A percentile compares a stretch with the other conserved stretches of the same genome.
Evolutionary conservation across 352 stramenopile genomes (phyloP).

Genomic region (Pythium diclinum): DNA sequence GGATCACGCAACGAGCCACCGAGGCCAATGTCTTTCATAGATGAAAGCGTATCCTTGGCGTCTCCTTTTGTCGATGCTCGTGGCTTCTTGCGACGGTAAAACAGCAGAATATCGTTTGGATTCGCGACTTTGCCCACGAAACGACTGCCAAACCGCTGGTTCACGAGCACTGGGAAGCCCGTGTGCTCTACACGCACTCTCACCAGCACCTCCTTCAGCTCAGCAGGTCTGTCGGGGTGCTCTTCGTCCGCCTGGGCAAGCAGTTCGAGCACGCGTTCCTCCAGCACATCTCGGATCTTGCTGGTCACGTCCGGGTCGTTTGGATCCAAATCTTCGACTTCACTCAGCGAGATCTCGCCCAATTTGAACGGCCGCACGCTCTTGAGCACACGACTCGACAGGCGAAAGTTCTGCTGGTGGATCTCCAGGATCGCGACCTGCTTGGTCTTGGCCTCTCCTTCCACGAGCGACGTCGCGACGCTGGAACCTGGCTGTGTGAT

Average conservation of each 20-base stretch:
- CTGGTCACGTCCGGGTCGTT: constrained; percentile 86
- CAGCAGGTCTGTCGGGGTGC: constrained; percentile 18
- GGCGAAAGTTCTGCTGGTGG: constrained; percentile 85
- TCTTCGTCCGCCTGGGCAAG: constrained; percentile 59
- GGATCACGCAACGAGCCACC: constrained; percentile 33
- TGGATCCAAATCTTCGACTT: constrained; percentile 87
- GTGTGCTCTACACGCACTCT: constrained; percentile 86
- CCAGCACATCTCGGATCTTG: constrained; percentile 65
- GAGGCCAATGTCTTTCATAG: constrained; percentile 25
- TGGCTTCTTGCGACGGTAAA: constrained; percentile 68
- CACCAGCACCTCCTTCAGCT: constrained; percentile 69
- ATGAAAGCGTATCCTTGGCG: constrained; percentile 35
- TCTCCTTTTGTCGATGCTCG: constrained; percentile 29
- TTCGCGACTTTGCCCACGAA: constrained; percentile 88
- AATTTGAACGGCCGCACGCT: constrained; percentile 94
- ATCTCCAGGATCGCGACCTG: constrained; percentile 90
- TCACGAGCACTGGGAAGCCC: constrained; percentile 85
- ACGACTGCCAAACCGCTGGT: constrained; percentile 82
- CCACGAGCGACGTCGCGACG: constrained; percentile 94
- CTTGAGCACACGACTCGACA: constrained; percentile 79
- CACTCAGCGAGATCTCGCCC: constrained; percentile 85
- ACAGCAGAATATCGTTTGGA: constrained; percentile 86
- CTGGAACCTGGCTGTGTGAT: constrained; percentile 96
- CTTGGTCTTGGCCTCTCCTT: constrained; percentile 85
- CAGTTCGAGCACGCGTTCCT: constrained; percentile 63